A percentile compares a stretch with the other conserved stretches of the same genome.
phyloP scores from a whole-genome alignment of 352 stramenopile genomes.

The Elongisporangium anandrum region DNA sequence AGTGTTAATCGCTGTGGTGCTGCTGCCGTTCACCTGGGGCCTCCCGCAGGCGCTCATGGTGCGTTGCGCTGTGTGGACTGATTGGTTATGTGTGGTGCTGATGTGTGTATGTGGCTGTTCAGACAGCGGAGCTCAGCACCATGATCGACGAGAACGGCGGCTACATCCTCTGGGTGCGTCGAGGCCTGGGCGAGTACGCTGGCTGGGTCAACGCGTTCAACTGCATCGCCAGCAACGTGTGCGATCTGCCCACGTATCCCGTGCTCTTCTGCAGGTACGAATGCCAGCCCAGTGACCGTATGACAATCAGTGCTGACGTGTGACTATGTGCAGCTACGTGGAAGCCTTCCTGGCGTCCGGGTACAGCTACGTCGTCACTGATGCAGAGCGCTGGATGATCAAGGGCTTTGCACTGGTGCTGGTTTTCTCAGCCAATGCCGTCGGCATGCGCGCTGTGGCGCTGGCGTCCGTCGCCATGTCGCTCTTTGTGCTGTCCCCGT shows the following conservation, averaged over 20 bases:
- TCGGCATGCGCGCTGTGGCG: conserved; percentile 75
- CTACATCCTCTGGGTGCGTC: conserved; percentile 85
- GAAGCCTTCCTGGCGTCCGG: conserved; percentile 70
- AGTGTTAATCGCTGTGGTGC: conserved; percentile 62
- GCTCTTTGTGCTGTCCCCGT: conserved; percentile 76
- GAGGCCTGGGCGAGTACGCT: conserved; percentile 70
- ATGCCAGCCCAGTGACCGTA: background rate
- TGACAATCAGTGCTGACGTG: background rate
- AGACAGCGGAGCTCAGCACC: conserved; percentile 77
- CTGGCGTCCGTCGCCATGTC: conserved; percentile 78
- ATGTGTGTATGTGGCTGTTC: conserved; percentile 4
- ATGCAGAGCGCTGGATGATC: conserved; percentile 58
- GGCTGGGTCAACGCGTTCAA: conserved; percentile 86
- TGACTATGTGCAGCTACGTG: conserved; percentile 40
- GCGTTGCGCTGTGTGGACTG: background rate
- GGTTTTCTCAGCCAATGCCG: conserved; percentile 63
- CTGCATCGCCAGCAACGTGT: conserved; percentile 81
- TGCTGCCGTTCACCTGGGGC: conserved; percentile 80
- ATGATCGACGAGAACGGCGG: conserved; percentile 86
- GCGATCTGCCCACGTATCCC: conserved; percentile 78
- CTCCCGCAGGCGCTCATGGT: conserved; percentile 83
- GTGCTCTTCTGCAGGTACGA: conserved; percentile 72
- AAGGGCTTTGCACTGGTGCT: conserved; percentile 67
- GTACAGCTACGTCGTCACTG: conserved; percentile 44
- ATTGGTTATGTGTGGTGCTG: background rate